Evolutionary conservation across 257 asterid species (phyloP).

Genomic region (Solanum peruvianum): DNA sequence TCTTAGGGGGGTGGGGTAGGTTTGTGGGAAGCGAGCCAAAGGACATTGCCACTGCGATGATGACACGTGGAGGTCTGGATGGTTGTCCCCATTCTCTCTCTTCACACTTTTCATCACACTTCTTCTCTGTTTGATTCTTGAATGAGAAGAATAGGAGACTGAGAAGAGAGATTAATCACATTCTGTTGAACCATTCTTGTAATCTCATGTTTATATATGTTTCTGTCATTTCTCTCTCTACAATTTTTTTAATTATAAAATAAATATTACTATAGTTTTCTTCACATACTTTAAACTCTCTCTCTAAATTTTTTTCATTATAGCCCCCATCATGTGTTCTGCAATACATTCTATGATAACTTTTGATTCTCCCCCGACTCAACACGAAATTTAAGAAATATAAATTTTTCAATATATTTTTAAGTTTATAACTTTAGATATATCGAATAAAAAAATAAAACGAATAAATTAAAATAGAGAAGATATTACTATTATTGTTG

Average conservation of each 20-base stretch:
- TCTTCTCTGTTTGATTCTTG: background rate
- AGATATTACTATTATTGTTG: background rate
- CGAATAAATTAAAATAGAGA: background rate
- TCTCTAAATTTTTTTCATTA: background rate
- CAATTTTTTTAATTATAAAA: background rate
- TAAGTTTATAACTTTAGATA: background rate
- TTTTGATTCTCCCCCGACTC: background rate
- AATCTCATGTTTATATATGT: background rate
- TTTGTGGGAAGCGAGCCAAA: conserved; percentile 44
- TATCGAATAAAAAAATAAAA: fast-evolving
- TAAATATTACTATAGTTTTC: background rate
- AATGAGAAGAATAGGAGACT: background rate
- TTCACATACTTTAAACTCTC: background rate
- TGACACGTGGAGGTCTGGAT: conserved; percentile 57
- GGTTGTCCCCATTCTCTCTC: conserved; percentile 31
- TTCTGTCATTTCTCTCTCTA: background rate
- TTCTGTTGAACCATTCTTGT: background rate
- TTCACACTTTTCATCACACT: conserved; percentile 2
- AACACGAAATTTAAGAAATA: background rate
- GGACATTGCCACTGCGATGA: conserved; percentile 24
- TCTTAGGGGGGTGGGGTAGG: background rate
- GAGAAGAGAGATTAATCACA: background rate
- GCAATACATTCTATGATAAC: background rate
- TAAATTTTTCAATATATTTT: background rate
- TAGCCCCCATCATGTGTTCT: conserved; percentile 2